Percentiles rank a stretch among this genome's conserved stretches.
Evolutionary conservation across 2,329 filamentous ascomycete species (phyloP).

Genomic region (Cladosporium halotolerans): DNA sequence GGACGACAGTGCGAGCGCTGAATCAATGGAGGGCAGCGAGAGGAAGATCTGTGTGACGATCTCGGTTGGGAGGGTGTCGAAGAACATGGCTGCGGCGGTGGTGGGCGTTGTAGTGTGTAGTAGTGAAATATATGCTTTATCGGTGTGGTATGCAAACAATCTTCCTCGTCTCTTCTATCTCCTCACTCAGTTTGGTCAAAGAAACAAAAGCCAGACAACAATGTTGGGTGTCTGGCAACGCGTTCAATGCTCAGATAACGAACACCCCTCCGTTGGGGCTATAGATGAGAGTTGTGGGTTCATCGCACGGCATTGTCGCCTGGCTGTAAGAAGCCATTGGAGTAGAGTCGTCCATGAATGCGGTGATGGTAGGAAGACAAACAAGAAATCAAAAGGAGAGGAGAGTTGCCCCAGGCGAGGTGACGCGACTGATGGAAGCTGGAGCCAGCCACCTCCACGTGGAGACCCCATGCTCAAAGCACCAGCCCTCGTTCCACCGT

Average conservation of each 20-base stretch:
- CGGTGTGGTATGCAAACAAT: neutral
- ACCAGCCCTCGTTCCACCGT: too few relatives aligned
- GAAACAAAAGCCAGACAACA: slow-evolving; percentile 6
- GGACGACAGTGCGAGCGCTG: slow-evolving; percentile 49
- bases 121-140: neutral
- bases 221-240: slow-evolving; percentile 5
- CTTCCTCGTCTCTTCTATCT: slow-evolving; percentile 2
- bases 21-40: slow-evolving; percentile 46
- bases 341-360: slow-evolving; percentile 8
- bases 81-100: slow-evolving; percentile 40
- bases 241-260: slow-evolving; percentile 33
- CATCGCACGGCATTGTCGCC: slow-evolving; percentile 11
- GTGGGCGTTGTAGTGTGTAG: neutral
- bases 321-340: slow-evolving; percentile 8
- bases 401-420: neutral
- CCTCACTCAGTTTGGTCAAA: neutral
- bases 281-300: slow-evolving; percentile 33
- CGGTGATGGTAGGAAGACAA: slow-evolving; percentile 13
- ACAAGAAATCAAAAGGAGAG: slow-evolving; percentile 9
- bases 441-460: neutral
- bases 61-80: slow-evolving; percentile 53
- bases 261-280: slow-evolving; percentile 51
- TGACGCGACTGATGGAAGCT: neutral
- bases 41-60: slow-evolving; percentile 52
- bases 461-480: neutral